phyloP scores from a whole-genome alignment of 2,329 filamentous ascomycete species.

The Calonectria pteridis region DNA sequence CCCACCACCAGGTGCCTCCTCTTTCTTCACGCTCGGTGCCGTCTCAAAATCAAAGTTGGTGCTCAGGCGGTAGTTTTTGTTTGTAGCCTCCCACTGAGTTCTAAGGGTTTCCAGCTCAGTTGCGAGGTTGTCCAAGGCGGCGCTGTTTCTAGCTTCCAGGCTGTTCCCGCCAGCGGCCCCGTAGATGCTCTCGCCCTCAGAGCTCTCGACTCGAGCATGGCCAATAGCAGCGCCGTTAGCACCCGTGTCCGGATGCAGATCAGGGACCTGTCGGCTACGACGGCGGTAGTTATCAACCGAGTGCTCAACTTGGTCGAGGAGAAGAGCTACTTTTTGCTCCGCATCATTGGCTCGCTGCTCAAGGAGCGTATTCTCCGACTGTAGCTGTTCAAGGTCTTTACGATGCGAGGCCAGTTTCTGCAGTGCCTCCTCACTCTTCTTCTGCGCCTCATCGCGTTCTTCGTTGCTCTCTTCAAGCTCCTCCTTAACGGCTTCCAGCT shows the following conservation, averaged over 20 bases:
- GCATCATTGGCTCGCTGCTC: slow-evolving; percentile 90
- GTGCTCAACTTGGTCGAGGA: slow-evolving; percentile 93
- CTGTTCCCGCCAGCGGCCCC: slow-evolving; percentile 56
- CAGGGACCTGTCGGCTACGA: slow-evolving; percentile 71
- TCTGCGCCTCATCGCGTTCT: slow-evolving; percentile 77
- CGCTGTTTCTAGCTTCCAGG: slow-evolving; percentile 66
- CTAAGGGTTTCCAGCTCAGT: slow-evolving; percentile 92
- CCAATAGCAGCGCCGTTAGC: slow-evolving; percentile 54
- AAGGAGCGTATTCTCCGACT: slow-evolving; percentile 83
- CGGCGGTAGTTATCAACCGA: slow-evolving; percentile 96
- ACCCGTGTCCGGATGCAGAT: slow-evolving; percentile 62
- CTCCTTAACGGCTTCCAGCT: slow-evolving; percentile 76
- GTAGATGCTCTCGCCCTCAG: slow-evolving; percentile 73
- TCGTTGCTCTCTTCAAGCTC: slow-evolving; percentile 75
- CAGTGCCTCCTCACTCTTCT: slow-evolving; percentile 65
- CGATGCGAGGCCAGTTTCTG: slow-evolving; percentile 71
- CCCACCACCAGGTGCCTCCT: slow-evolving; percentile 55
- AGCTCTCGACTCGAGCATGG: slow-evolving; percentile 67
- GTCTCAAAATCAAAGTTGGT: slow-evolving; percentile 89
- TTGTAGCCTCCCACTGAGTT: slow-evolving; percentile 94
- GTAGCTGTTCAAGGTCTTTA: slow-evolving; percentile 82
- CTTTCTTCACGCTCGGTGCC: slow-evolving; percentile 54
- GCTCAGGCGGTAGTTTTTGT: slow-evolving; percentile 93
- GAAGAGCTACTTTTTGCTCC: slow-evolving; percentile 90
- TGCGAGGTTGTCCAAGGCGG: slow-evolving; percentile 89